Conservation (phyloP, 148 eudicot genomes). For the Diospyros lotus region DNA sequence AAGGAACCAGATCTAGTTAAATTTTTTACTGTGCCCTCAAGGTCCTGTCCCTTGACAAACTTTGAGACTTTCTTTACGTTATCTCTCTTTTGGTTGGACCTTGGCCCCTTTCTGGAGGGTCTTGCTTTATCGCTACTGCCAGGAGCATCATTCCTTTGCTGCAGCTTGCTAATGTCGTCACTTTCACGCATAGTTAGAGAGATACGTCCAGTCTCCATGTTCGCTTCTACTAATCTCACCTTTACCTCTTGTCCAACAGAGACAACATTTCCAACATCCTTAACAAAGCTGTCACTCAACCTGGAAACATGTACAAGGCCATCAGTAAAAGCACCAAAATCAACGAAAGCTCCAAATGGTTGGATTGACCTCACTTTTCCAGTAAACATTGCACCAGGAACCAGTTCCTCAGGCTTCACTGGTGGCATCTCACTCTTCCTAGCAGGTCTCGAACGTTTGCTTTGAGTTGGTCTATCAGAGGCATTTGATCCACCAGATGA, state of each 20-base stretch:
- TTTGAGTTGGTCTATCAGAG: slow-evolving; percentile 27
- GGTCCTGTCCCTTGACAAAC: slow-evolving; percentile 78
- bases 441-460: slow-evolving; percentile 49
- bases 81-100: slow-evolving; percentile 35
- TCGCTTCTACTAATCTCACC: slow-evolving; percentile 77
- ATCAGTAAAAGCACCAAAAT: slow-evolving; percentile 95
- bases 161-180: slow-evolving; percentile 40
- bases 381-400: slow-evolving; percentile 77
- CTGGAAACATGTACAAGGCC: slow-evolving; percentile 90
- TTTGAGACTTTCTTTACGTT: slow-evolving; percentile 55
- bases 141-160: slow-evolving; percentile 38
- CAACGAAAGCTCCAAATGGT: slow-evolving; percentile 96
- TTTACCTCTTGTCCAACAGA: slow-evolving; percentile 89
- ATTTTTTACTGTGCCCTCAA: slow-evolving; percentile 83
- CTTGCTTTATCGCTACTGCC: slow-evolving; percentile 36
- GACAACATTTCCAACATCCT: slow-evolving; percentile 71
- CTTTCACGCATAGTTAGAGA: slow-evolving; percentile 87
- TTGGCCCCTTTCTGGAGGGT: slow-evolving; percentile 45
- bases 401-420: slow-evolving; percentile 75
- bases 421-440: slow-evolving; percentile 97
- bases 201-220: slow-evolving; percentile 67
- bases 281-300: slow-evolving; percentile 74
- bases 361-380: slow-evolving; percentile 88
- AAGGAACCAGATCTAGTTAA: slow-evolving; percentile 69
- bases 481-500: slow-evolving; percentile 37